Percentiles rank a stretch among this genome's conserved stretches.
Conservation (phyloP, 2,329 filamentous ascomycete species). For the Venturia oleaginea region DNA sequence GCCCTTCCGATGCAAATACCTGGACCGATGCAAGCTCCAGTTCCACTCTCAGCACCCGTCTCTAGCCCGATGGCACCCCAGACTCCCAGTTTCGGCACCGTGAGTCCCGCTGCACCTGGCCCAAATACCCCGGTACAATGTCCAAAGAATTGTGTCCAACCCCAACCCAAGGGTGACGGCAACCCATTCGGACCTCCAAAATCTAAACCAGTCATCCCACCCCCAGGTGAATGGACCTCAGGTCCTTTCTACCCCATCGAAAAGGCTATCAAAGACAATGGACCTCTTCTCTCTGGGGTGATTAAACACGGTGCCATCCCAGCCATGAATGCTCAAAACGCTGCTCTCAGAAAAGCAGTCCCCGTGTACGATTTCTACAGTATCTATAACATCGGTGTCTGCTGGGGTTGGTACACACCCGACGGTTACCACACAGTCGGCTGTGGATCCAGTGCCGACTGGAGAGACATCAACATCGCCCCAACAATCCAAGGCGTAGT, state of each 20-base stretch:
- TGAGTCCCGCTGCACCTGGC: not conserved
- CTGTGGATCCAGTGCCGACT: not conserved
- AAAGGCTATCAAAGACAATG: not conserved
- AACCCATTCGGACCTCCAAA: not conserved
- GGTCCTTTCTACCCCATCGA: not conserved
- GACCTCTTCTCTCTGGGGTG: not conserved
- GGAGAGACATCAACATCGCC: not conserved
- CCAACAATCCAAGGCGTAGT: not conserved
- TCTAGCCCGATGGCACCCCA: not conserved
- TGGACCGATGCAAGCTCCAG: not conserved
- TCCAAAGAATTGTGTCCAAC: not conserved
- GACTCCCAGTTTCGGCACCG: not conserved
- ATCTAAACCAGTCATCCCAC: not conserved
- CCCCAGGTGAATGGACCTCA: not conserved
- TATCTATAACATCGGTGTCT: not conserved
- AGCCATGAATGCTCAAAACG: not conserved
- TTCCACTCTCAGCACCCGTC: not conserved
- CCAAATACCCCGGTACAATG: not conserved
- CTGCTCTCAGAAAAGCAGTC: not conserved
- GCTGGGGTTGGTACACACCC: constrained; percentile 4
- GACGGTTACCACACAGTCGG: not conserved
- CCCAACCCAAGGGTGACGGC: not conserved
- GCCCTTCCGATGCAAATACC: not conserved
- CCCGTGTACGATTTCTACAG: constrained; percentile 1
- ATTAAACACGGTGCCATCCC: not conserved